Percentiles rank a stretch among this genome's conserved stretches.
phyloP scores from a whole-genome alignment of 2,329 filamentous ascomycete species.

The Lasiodiplodia hormozganensis region DNA sequence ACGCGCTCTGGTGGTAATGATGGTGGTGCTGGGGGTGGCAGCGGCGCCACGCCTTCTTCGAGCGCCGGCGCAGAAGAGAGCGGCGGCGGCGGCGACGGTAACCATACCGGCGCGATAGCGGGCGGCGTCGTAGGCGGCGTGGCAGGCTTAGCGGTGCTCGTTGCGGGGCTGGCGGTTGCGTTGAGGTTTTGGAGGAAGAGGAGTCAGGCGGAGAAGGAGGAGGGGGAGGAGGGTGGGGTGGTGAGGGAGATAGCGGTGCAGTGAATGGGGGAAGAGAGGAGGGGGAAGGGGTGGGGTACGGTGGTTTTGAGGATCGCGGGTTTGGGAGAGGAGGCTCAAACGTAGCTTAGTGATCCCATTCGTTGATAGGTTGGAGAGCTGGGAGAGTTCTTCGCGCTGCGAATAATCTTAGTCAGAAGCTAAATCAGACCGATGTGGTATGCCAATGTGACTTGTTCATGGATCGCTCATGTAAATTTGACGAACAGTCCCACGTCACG shows the following conservation, averaged over 20 bases:
- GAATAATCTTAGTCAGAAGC: too few relatives aligned
- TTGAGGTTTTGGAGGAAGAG: background rate
- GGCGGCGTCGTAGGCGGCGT: conserved; percentile 5
- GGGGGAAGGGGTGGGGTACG: too few relatives aligned
- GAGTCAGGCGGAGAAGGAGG: background rate
- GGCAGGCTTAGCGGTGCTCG: background rate
- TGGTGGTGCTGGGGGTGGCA: background rate
- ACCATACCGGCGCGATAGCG: background rate
- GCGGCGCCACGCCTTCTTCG: background rate
- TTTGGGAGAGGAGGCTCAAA: too few relatives aligned
- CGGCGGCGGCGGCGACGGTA: background rate
- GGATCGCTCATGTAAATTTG: too few relatives aligned
- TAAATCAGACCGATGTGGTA: too few relatives aligned
- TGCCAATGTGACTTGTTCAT: too few relatives aligned
- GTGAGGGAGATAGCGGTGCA: conserved; percentile 6
- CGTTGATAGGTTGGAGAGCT: too few relatives aligned
- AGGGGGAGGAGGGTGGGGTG: background rate
- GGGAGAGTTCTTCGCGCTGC: too few relatives aligned
- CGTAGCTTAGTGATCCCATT: too few relatives aligned
- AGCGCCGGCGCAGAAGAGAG: background rate
- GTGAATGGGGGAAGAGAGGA: background rate
- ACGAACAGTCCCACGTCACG: too few relatives aligned
- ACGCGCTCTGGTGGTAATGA: background rate
- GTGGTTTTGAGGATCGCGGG: too few relatives aligned
- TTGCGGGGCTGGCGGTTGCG: background rate